Conservation (phyloP, 2,329 filamentous ascomycete species). For the Cercospora beticola region DNA sequence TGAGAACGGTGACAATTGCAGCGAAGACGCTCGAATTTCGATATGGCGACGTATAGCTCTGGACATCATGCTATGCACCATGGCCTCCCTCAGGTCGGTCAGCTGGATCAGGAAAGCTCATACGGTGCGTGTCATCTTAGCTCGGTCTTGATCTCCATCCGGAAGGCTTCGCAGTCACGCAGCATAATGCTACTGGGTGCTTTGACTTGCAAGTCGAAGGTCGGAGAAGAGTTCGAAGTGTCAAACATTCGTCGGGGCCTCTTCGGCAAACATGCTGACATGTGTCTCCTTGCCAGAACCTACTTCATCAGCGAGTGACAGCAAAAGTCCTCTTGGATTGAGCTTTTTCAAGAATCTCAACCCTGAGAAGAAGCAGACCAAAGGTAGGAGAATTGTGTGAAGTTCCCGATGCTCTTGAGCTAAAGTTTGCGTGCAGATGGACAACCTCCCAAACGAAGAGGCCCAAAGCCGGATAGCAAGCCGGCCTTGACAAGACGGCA, state of each 20-base stretch:
- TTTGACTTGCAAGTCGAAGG: background rate
- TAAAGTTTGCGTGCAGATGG: conserved; percentile 59
- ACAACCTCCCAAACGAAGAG: conserved; percentile 80
- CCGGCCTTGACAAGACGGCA: conserved; percentile 88
- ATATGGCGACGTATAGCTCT: conserved; percentile 23
- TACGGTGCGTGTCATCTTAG: conserved; percentile 20
- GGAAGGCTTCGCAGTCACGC: background rate
- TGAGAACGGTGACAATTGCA: background rate
- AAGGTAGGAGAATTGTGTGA: conserved; percentile 55
- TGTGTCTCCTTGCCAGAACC: conserved; percentile 7
- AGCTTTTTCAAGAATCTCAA: conserved; percentile 63
- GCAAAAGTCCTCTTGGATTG: conserved; percentile 33
- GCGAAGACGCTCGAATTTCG: background rate
- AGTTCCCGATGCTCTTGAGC: background rate
- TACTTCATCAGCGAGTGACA: conserved; percentile 20
- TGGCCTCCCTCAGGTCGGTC: conserved; percentile 15
- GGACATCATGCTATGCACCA: conserved; percentile 18
- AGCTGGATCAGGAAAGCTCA: conserved; percentile 16
- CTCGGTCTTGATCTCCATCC: background rate
- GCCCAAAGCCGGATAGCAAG: conserved; percentile 94
- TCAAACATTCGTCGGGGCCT: background rate
- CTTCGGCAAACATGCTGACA: background rate
- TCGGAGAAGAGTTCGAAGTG: background rate
- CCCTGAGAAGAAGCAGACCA: conserved; percentile 70
- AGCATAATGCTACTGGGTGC: background rate